Evolutionary conservation across 2,329 filamentous ascomycete species (phyloP).

Genomic region (Harringtonia aguacate): DNA sequence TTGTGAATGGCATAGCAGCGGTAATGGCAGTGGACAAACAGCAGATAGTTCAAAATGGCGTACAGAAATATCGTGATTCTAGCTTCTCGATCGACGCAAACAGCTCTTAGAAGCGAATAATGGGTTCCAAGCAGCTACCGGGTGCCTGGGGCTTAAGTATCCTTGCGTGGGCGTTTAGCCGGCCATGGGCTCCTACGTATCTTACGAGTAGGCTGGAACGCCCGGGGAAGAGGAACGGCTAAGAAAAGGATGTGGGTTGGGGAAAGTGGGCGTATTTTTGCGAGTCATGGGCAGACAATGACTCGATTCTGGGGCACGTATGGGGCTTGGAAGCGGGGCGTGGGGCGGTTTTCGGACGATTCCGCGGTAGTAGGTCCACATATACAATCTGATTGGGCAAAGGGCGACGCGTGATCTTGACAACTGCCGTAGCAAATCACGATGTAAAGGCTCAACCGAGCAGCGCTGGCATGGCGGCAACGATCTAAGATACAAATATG

Average conservation of each 20-base stretch:
- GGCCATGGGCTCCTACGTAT: too few species aligned
- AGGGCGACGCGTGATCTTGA: too few species aligned
- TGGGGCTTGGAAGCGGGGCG: background rate
- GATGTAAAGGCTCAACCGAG: too few species aligned
- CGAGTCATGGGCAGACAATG: background rate
- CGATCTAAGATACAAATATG: too few species aligned
- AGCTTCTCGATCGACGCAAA: too few species aligned
- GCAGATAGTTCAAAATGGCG: too few species aligned
- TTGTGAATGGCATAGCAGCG: conserved; percentile 3
- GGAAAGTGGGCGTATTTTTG: background rate
- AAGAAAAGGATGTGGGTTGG: background rate
- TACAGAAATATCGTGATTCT: too few species aligned
- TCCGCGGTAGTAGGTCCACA: conserved; percentile 26
- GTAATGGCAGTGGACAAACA: too few species aligned
- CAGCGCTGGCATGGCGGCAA: too few species aligned
- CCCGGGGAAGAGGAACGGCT: background rate
- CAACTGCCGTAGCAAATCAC: too few species aligned
- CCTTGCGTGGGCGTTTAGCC: too few species aligned
- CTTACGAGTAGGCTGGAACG: background rate
- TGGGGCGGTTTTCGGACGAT: conserved; percentile 1
- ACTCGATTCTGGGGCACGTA: conserved; percentile 6
- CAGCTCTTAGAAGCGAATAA: too few species aligned
- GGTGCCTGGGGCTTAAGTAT: background rate
- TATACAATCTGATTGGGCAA: conserved; percentile 30
- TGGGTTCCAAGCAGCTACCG: background rate